Evolutionary conservation across 331 rosid genomes (phyloP), one percentile per base, ranked within the genome.

Genomic region (Pyrus hybrid): DNA sequence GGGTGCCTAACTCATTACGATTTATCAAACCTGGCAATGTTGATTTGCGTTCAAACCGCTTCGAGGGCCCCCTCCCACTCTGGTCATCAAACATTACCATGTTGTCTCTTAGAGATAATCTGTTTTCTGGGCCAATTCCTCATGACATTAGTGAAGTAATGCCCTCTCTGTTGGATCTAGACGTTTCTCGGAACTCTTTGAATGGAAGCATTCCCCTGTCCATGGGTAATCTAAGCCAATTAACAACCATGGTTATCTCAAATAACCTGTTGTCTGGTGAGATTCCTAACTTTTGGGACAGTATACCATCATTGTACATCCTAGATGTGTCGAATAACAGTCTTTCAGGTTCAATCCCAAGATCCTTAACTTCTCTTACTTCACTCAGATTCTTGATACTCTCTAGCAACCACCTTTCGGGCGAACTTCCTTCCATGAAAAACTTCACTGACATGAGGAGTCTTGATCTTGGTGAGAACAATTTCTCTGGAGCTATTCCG

Each of bases 381-480:
- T 17, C 1, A 61, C 57, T 77, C 2, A 0, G 1, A 5, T 32
- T 6, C 26, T 49, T 70, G 53, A 63, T 10, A 7, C n/a, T 77
- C 45, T 17, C 45, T 5, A 5, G 23, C 47, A 77, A 77, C 69
- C 21, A 63, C 7, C 43, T 77, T 25, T 37, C 74, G 3, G 65
- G 81, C 8, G 0, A 62, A 12, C 4, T 77, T 13, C 81, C 76
- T 22, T 77, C 57, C 1, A 30, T 77, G 14, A 63, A 22, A 51
- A 63, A 63, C 29, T 63, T 35, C 56, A 14, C 20, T 17, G 1
- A 3, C 16, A 30, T 77, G 63, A 9, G 2, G 30, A 23, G 43
- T 66, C 56, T 77, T 23, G 81, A 77, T 77, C 71, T 77, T 70
- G 23, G 65, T 23, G 32, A 72, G 2, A 77, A 70, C 33, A 51